These are phyloP conservation scores for Periconia macrospinosa DNA, from an alignment of 2,329 filamentous ascomycete species.

Conservation along the genomic window DNA sequence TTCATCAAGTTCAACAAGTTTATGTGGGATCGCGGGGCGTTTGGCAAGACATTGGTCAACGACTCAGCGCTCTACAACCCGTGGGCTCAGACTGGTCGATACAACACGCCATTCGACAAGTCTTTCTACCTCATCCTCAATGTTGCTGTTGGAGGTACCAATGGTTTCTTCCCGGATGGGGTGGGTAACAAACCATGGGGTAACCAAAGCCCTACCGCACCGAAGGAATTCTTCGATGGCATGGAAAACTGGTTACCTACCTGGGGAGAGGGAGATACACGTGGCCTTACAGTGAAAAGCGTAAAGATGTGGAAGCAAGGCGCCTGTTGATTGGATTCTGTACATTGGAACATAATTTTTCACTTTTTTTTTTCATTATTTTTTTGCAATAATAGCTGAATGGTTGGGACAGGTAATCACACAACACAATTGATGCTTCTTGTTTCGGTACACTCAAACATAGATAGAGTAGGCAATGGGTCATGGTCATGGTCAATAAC, in stretches of 20 bases:
- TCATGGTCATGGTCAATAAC: background rate
- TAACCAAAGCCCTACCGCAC: constrained; percentile 17
- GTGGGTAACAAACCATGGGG: constrained; percentile 72
- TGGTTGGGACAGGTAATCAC: too few species aligned
- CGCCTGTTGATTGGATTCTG: constrained; percentile 9
- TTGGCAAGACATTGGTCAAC: constrained; percentile 64
- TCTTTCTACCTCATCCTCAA: constrained; percentile 75
- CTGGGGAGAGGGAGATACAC: constrained; percentile 63
- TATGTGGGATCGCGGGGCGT: constrained; percentile 69
- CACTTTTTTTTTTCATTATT: too few species aligned
- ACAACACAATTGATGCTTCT: too few species aligned
- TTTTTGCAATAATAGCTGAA: too few species aligned
- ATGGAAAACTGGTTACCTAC: constrained; percentile 64
- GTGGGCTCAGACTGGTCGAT: constrained; percentile 63
- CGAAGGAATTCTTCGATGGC: constrained; percentile 25
- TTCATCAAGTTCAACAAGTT: constrained; percentile 67
- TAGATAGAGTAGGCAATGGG: background rate
- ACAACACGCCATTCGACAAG: constrained; percentile 72
- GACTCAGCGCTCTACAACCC: constrained; percentile 64
- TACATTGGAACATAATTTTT: too few species aligned
- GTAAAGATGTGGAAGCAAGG: constrained; percentile 57
- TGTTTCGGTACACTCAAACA: background rate
- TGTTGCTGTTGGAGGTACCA: constrained; percentile 73
- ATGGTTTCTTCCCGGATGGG: constrained; percentile 72
- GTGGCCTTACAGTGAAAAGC: constrained; percentile 63